These are phyloP conservation scores for Fusarium goolgardi DNA, from an alignment of 2,329 filamentous ascomycete species.

Conservation along the genomic window DNA sequence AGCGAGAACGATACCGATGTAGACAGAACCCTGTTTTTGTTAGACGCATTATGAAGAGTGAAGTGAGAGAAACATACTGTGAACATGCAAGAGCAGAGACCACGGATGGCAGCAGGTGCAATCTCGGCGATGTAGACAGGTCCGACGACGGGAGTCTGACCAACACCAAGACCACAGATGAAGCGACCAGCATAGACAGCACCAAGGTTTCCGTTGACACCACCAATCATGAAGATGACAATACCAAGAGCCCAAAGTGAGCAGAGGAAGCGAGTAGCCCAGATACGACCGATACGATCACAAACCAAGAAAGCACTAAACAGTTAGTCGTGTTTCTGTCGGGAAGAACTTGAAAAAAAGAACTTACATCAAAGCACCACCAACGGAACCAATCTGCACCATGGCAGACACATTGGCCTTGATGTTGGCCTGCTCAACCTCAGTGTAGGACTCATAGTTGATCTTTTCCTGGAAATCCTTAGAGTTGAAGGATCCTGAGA, in stretches of 20 bases:
- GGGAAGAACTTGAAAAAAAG: neutral
- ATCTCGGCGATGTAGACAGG: conserved; percentile 81
- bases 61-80: conserved; percentile 39
- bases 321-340: neutral
- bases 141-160: conserved; percentile 74
- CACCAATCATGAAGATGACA: conserved; percentile 66
- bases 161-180: conserved; percentile 73
- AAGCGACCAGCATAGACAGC: conserved; percentile 74
- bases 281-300: conserved; percentile 71
- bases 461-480: conserved; percentile 71
- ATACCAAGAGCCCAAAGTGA: conserved; percentile 68
- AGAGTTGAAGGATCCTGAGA: conserved; percentile 77
- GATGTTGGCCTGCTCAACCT: conserved; percentile 70
- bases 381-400: conserved; percentile 83
- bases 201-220: conserved; percentile 63
- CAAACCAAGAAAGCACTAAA: conserved; percentile 67
- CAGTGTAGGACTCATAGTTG: conserved; percentile 64
- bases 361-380: conserved; percentile 69
- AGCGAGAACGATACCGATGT: conserved; percentile 80
- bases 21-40: conserved; percentile 62
- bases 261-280: conserved; percentile 69
- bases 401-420: conserved; percentile 83
- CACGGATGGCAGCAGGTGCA: conserved; percentile 74
- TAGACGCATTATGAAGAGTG: neutral
- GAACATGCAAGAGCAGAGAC: conserved; percentile 74